A percentile compares a stretch with the other conserved stretches of the same genome.
These are phyloP conservation scores for Phytophthora meadii DNA, from an alignment of 352 stramenopile species.

Conservation along the genomic window DNA sequence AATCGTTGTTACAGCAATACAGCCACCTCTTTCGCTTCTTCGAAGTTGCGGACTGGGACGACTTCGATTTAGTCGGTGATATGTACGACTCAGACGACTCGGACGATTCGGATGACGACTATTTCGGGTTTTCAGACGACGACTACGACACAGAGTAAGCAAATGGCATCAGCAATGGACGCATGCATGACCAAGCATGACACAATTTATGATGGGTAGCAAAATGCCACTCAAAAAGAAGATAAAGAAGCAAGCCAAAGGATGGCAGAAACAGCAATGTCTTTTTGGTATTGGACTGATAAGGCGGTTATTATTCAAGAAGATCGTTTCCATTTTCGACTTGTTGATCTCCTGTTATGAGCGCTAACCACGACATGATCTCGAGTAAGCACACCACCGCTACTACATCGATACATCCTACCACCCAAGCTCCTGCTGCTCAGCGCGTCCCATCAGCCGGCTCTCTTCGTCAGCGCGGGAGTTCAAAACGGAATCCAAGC, in stretches of 20 bases:
- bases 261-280: not conserved
- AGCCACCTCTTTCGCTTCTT: constrained; percentile 72
- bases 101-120: constrained; percentile 40
- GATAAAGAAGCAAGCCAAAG: constrained; percentile 2
- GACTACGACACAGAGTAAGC: constrained; percentile 41
- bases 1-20: constrained; percentile 66
- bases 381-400: constrained; percentile 6
- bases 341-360: constrained; percentile 2
- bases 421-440: constrained; percentile 1
- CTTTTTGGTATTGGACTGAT: no score
- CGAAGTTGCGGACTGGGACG: constrained; percentile 65
- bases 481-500: constrained; percentile 18
- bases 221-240: constrained; percentile 7
- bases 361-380: constrained; percentile 6
- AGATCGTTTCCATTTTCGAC: constrained; percentile 6
- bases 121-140: constrained; percentile 33
- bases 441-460: constrained; percentile 9
- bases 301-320: no score
- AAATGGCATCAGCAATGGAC: not conserved
- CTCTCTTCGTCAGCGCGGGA: constrained; percentile 12
- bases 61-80: constrained; percentile 39
- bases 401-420: not conserved
- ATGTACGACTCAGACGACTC: constrained; percentile 36
- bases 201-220: constrained; percentile 30
- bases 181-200: not conserved